Evolutionary conservation across 148 eudicot genomes (phyloP), one percentile per base, ranked within the genome.

Genomic region (Rhododendron molle): DNA sequence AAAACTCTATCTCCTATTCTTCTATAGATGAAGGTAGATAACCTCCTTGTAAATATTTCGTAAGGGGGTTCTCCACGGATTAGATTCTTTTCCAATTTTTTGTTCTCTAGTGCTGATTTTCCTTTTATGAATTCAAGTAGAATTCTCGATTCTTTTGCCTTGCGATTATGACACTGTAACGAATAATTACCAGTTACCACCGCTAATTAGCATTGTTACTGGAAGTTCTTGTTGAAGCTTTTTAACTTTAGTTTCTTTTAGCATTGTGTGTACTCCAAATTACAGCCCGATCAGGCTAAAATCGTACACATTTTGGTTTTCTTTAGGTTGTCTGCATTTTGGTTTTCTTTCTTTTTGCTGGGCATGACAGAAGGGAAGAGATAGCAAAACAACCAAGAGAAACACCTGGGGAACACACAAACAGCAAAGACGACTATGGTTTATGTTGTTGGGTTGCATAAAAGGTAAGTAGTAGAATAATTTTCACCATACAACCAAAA

Each of bases 1-100:
- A 93, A 86, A 96, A 96, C 89, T 96, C 98, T 4, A 92, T 96
- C 13, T 96, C 98, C 13, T 78, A 84, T 86, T 93, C 98, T 83
- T 94, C 98, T 34, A 30, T 96, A 23, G 90, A 93, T 82, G 99
- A 96, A 89, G 99, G 99, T 85, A 90, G 86, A 89, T 52, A 38
- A 34, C 83, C 71, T 36, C 47, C 34, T 7, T 4, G 26, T 6
- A 20, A 34, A 56, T 56, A 56, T 56, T 16, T 81, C 21, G 7
- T 56, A 8, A 20, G 34, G 47, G 47, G 38, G 21, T 80, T 50
- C 38, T 7, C 62, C 47, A 44, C 46, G 16, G 30, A 21, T 43
- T 44, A 11, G 12, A 74, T 74, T 36, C 43, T 18, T 38, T 74
- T 13, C 76, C 18, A 32, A 7, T 26, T 30, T 28, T 30, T 28